phyloP scores from a whole-genome alignment of 768 basidiomycete genomes.

The Mycena amicta region DNA sequence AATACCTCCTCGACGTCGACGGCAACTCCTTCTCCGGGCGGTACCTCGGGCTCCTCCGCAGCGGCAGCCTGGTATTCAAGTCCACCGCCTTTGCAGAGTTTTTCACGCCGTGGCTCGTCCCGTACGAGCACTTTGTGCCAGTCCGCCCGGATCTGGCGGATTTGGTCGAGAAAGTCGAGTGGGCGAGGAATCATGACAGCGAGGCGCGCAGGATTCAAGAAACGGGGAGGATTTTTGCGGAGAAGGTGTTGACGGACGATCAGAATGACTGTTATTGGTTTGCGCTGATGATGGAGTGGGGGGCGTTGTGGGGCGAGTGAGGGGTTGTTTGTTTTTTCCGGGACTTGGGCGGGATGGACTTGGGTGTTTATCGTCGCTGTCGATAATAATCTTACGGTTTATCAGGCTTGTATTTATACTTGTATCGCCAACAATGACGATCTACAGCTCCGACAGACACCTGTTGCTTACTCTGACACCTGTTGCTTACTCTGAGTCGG shows the following conservation, averaged over 20 bases:
- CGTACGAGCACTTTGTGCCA: constrained; percentile 17
- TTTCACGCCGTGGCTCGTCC: constrained; percentile 18
- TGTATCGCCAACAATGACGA: too few species aligned
- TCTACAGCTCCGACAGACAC: too few species aligned
- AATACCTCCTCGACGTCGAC: constrained; percentile 22
- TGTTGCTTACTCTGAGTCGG: too few species aligned
- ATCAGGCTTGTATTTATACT: too few species aligned
- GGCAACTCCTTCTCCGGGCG: constrained; percentile 23
- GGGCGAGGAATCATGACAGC: constrained; percentile 12
- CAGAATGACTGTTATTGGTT: constrained; percentile 11
- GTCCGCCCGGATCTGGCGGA: constrained; percentile 10
- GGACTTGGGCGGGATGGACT: background rate
- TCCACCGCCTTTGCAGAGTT: constrained; percentile 15
- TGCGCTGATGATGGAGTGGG: constrained; percentile 8
- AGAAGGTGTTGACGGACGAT: constrained; percentile 1
- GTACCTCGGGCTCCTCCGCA: constrained; percentile 19
- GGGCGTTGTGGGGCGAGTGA: constrained; percentile 1
- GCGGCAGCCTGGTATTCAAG: constrained; percentile 24
- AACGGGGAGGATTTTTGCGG: constrained; percentile 1
- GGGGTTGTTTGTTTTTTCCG: background rate
- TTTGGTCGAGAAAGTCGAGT: constrained; percentile 8
- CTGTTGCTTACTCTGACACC: too few species aligned
- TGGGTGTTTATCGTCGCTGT: too few species aligned
- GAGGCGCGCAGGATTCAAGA: constrained; percentile 4
- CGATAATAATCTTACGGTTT: too few species aligned